Evolutionary conservation across 1,139 yeast species (phyloP).

Genomic region (Magnusiomyces suaveolens): DNA sequence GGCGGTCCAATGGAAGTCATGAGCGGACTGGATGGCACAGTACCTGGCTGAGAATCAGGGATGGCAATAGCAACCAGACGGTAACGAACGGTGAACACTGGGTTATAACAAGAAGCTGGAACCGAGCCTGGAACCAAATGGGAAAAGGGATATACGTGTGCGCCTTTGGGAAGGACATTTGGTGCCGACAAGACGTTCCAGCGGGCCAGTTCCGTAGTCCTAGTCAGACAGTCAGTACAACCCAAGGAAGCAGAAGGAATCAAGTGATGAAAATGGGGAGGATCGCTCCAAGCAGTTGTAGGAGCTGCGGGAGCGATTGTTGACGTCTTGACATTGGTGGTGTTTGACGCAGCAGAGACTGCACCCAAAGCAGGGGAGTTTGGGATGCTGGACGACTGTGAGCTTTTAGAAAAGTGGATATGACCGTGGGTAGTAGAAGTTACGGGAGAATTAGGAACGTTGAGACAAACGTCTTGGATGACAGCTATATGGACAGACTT

Average conservation of each 20-base stretch:
- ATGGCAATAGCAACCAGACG: conserved; percentile 58
- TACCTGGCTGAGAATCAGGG: conserved; percentile 29
- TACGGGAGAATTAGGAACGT: no score
- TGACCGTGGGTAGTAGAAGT: no score
- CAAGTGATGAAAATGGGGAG: neutral
- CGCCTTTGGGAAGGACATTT: conserved; percentile 48
- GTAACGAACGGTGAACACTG: conserved; percentile 53
- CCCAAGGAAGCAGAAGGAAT: neutral
- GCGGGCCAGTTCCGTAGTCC: conserved; percentile 56
- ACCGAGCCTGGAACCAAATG: conserved; percentile 85
- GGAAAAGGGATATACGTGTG: conserved; percentile 90
- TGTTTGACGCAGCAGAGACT: no score
- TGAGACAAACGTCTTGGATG: conserved; percentile 49
- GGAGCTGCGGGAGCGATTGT: neutral
- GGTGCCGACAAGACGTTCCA: conserved; percentile 74
- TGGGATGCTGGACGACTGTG: no score
- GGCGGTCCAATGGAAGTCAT: neutral
- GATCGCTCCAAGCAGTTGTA: neutral
- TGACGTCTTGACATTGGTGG: neutral
- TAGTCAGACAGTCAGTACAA: conserved; percentile 37
- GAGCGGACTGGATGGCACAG: neutral
- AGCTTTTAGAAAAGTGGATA: no score
- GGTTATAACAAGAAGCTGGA: conserved; percentile 64
- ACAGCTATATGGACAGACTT: conserved; percentile 54
- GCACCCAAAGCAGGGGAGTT: no score